Percentiles rank a stretch among this genome's conserved stretches.
These are phyloP conservation scores for Noccaea bulbosa DNA, from an alignment of 345 rosid species.

Conservation along the genomic window DNA sequence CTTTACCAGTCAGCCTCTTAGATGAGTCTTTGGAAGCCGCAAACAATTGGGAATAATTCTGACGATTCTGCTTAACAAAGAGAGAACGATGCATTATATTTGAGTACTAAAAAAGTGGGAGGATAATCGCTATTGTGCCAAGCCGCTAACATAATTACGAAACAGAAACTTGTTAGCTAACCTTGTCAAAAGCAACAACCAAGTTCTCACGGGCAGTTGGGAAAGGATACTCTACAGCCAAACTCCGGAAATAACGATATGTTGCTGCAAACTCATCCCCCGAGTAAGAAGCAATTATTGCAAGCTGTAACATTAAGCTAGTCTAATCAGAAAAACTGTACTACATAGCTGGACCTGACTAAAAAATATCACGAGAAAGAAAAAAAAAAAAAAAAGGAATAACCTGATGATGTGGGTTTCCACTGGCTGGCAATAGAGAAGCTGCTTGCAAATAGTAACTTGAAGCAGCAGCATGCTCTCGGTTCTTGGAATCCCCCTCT, in stretches of 20 bases:
- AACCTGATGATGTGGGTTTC: constrained; percentile 99
- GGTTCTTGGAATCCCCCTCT: constrained; percentile 78
- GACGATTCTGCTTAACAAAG: constrained; percentile 64
- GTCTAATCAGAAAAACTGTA: neutral
- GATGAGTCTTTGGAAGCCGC: constrained; percentile 56
- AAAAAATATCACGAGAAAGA: constrained; percentile 12
- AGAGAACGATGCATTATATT: constrained; percentile 6
- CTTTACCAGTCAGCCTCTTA: constrained; percentile 50
- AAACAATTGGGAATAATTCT: constrained; percentile 61
- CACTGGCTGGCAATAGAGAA: constrained; percentile 82
- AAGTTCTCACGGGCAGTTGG: constrained; percentile 97
- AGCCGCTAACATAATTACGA: constrained; percentile 21
- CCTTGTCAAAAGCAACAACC: constrained; percentile 98
- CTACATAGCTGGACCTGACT: constrained; percentile 4
- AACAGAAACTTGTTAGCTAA: constrained; percentile 32
- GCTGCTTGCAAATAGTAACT: constrained; percentile 97
- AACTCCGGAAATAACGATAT: constrained; percentile 93
- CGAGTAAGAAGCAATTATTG: constrained; percentile 86
- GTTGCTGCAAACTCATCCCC: constrained; percentile 81
- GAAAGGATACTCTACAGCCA: constrained; percentile 90
- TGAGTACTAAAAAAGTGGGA: neutral
- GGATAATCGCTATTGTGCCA: neutral
- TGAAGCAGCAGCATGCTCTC: constrained; percentile 89
- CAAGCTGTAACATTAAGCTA: constrained; percentile 70
- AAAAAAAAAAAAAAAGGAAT: constrained; percentile 14